Conservation (phyloP, 306 rosid species). For the Echinosophora koreensis region DNA sequence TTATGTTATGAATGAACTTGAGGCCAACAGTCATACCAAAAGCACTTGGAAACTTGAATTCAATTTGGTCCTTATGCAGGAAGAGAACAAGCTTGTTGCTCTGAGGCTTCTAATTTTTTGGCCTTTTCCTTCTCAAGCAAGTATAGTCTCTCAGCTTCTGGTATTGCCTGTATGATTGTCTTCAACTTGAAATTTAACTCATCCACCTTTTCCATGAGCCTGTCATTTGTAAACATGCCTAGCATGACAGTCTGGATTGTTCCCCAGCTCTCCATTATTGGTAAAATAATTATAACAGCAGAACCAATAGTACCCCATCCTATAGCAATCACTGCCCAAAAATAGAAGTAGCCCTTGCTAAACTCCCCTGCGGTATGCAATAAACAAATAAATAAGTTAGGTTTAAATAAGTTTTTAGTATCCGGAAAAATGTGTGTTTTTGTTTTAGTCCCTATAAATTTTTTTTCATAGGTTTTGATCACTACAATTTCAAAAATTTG, state of each 20-base stretch:
- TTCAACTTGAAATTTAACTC: slow-evolving; percentile 76
- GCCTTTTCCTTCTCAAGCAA: slow-evolving; percentile 72
- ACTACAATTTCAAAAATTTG: too few species aligned
- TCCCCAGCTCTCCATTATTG: slow-evolving; percentile 79
- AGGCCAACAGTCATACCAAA: slow-evolving; percentile 17
- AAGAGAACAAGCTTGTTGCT: slow-evolving; percentile 42
- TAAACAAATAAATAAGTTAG: slow-evolving; percentile 16
- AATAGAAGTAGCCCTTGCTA: slow-evolving; percentile 73
- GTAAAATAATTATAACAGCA: slow-evolving; percentile 73
- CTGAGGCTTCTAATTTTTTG: slow-evolving; percentile 54
- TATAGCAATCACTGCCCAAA: slow-evolving; percentile 89
- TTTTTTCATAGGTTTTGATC: too few species aligned
- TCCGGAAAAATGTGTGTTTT: too few species aligned
- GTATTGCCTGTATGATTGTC: slow-evolving; percentile 69
- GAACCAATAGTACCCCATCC: slow-evolving; percentile 95
- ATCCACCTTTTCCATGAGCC: slow-evolving; percentile 74
- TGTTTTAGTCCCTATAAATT: too few species aligned
- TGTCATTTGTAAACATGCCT: slow-evolving; percentile 87
- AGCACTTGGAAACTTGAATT: slow-evolving; percentile 9
- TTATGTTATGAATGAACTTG: not conserved
- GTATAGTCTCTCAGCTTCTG: slow-evolving; percentile 83
- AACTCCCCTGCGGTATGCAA: slow-evolving; percentile 66
- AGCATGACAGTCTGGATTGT: slow-evolving; percentile 61
- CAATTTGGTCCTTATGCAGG: slow-evolving; percentile 39
- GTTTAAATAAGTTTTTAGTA: too few species aligned